Evolutionary conservation across 2,329 filamentous ascomycete species (phyloP).

Genomic region (Neocucurbitaria cava): DNA sequence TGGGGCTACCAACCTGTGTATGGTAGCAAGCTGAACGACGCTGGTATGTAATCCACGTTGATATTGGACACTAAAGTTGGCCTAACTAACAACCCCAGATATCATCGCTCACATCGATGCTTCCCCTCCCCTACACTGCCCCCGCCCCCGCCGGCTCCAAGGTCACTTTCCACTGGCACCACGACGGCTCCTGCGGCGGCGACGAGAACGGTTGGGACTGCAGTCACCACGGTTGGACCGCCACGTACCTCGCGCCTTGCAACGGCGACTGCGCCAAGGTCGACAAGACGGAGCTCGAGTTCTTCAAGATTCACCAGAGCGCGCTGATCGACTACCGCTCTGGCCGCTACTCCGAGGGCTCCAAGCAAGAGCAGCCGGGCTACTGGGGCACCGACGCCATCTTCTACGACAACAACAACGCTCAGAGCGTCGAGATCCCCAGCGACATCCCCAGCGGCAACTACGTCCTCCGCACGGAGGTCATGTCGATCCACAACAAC

Average conservation of each 20-base stretch:
- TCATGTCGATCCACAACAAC: conserved; percentile 45
- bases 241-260: conserved; percentile 41
- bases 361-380: conserved; percentile 29
- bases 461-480: conserved; percentile 47
- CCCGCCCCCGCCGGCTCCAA: conserved; percentile 35
- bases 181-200: conserved; percentile 30
- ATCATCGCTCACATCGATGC: conserved; percentile 44
- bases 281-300: conserved; percentile 37
- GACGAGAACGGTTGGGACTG: conserved; percentile 43
- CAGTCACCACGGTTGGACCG: conserved; percentile 43
- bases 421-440: conserved; percentile 42
- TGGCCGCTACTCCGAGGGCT: conserved; percentile 34
- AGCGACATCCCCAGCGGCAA: conserved; percentile 41
- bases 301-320: conserved; percentile 46
- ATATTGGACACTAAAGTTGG: too few species aligned
- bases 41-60: background rate
- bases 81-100: conserved; percentile 11
- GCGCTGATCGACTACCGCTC: conserved; percentile 36
- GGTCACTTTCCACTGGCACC: conserved; percentile 43
- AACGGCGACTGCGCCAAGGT: conserved; percentile 43
- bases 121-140: conserved; percentile 39
- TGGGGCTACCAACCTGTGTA: conserved; percentile 42
- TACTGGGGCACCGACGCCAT: conserved; percentile 44
- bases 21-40: conserved; percentile 32
- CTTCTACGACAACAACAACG: conserved; percentile 44